Conservation (phyloP, 805 yeast species). For the Ogataea dorogensis region DNA sequence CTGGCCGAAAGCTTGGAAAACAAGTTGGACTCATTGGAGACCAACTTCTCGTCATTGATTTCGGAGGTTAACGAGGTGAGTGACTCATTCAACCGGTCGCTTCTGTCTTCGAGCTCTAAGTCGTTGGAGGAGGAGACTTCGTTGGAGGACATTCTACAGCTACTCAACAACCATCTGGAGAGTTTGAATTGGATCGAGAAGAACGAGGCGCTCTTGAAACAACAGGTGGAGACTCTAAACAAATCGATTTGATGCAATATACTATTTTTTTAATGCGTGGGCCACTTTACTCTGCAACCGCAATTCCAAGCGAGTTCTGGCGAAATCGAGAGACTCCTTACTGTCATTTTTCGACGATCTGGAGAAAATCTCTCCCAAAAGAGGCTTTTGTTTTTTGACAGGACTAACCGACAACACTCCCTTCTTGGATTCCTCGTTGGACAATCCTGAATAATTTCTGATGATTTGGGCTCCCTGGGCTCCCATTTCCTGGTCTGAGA, state of each 20-base stretch:
- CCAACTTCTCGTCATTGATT: conserved; percentile 71
- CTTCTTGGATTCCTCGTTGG: conserved; percentile 19
- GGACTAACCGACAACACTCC: conserved; percentile 21
- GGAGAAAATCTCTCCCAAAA: conserved; percentile 15
- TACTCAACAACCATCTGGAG: conserved; percentile 85
- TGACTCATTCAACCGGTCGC: conserved; percentile 71
- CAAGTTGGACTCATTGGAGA: conserved; percentile 73
- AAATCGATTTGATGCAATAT: conserved; percentile 8
- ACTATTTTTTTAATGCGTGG: conserved; percentile 27
- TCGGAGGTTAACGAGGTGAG: conserved; percentile 82
- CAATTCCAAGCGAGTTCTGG: conserved; percentile 49
- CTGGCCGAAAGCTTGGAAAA: conserved; percentile 84
- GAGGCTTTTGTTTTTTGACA: conserved; percentile 11
- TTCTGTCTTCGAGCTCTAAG: conserved; percentile 29
- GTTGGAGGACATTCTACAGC: conserved; percentile 68
- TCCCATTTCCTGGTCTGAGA: conserved; percentile 15
- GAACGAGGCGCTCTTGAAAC: conserved; percentile 65
- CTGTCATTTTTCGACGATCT: conserved; percentile 13
- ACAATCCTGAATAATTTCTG: conserved; percentile 23
- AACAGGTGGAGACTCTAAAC: conserved; percentile 51
- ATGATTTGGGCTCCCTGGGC: conserved; percentile 17
- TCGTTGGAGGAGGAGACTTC: conserved; percentile 34
- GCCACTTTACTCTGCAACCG: conserved; percentile 46
- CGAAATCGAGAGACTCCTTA: conserved; percentile 33
- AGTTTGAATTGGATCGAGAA: conserved; percentile 85